A percentile compares a stretch with the other conserved stretches of the same genome.
phyloP scores from a whole-genome alignment of 164 flowering plant species.

The Malania oleifera region DNA sequence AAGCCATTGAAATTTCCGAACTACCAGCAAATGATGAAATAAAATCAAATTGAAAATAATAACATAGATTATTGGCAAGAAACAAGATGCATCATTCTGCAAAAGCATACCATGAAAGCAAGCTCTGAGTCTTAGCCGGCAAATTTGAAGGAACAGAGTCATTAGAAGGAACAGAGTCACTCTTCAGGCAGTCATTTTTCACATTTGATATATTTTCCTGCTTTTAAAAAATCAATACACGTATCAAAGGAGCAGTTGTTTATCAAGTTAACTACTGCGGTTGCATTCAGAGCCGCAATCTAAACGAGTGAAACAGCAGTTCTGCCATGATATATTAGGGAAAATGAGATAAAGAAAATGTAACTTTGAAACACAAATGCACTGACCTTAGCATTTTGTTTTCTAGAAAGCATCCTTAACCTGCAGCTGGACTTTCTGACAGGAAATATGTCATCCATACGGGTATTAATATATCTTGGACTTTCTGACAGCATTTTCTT shows the following conservation, averaged over 20 bases:
- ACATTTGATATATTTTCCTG: constrained; percentile 41
- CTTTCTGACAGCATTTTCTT: no score
- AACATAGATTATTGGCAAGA: neutral
- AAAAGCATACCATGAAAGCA: constrained; percentile 34
- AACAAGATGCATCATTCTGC: neutral
- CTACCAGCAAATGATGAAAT: neutral
- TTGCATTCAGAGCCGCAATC: neutral
- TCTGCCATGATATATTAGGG: neutral
- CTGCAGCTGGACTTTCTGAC: constrained; percentile 56
- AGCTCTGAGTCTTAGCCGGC: constrained; percentile 29
- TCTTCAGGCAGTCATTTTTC: constrained; percentile 22
- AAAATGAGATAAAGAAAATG: neutral
- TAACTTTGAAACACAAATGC: neutral
- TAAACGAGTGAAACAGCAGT: neutral
- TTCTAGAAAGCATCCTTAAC: constrained; percentile 42
- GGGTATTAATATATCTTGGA: constrained; percentile 69
- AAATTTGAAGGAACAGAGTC: constrained; percentile 23
- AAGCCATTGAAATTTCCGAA: neutral
- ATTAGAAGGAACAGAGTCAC: constrained; percentile 23
- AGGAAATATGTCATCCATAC: constrained; percentile 75
- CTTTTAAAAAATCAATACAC: neutral
- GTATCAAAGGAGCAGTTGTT: neutral
- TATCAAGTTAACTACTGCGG: neutral
- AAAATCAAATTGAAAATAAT: neutral
- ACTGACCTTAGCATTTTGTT: constrained; percentile 63